These are phyloP conservation scores for Arthrobotrys entomopaga DNA, from an alignment of 2,329 filamentous ascomycete species.

Conservation along the genomic window DNA sequence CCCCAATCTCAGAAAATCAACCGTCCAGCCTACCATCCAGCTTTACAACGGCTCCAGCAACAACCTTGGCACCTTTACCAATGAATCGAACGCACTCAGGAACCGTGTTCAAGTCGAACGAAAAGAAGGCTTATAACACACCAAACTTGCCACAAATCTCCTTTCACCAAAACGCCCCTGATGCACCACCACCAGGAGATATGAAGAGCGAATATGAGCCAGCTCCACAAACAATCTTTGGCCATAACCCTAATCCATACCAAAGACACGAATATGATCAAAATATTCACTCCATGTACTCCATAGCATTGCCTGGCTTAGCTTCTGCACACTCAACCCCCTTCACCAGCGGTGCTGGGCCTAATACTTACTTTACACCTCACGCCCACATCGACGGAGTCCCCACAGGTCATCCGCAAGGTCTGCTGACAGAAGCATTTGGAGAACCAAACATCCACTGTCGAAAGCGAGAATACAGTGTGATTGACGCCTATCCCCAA, in stretches of 20 bases:
- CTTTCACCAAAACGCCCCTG: conserved; percentile 47
- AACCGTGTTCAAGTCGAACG: conserved; percentile 40
- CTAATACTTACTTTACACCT: conserved; percentile 43
- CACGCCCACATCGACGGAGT: conserved; percentile 41
- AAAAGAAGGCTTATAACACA: conserved; percentile 33
- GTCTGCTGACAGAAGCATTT: conserved; percentile 40
- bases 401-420: conserved; percentile 32
- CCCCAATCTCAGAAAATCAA: conserved; percentile 40
- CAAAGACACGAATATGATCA: conserved; percentile 45
- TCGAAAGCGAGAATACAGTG: conserved; percentile 32
- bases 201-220: conserved; percentile 39
- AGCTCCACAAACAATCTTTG: conserved; percentile 22
- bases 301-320: conserved; percentile 42
- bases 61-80: conserved; percentile 36
- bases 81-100: conserved; percentile 47
- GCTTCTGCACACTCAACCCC: conserved; percentile 36
- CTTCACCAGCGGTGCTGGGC: conserved; percentile 31
- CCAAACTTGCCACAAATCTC: conserved; percentile 35
- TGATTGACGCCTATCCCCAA: conserved; percentile 38
- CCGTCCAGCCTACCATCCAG: conserved; percentile 38
- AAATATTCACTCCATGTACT: conserved; percentile 35
- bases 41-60: conserved; percentile 19
- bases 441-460: conserved; percentile 30
- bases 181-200: conserved; percentile 43
- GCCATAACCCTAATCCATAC: conserved; percentile 37